These are phyloP conservation scores for Candida frijolesensis DNA, from an alignment of 1,139 yeast species.

Conservation along the genomic window DNA sequence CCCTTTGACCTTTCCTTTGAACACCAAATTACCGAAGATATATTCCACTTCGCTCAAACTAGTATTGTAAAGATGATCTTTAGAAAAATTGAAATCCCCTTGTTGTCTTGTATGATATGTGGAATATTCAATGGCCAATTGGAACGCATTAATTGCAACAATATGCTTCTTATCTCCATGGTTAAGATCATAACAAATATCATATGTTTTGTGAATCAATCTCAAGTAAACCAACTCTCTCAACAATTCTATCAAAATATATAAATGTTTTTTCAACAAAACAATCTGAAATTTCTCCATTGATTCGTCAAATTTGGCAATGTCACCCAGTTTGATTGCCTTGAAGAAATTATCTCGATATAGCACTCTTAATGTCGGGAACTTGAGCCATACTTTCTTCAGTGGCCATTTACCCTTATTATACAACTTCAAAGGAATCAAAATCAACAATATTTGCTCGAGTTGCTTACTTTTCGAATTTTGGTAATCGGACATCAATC, in stretches of 20 bases:
- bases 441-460: constrained; percentile 47
- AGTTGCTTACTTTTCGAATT: constrained; percentile 25
- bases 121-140: constrained; percentile 48
- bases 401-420: constrained; percentile 46
- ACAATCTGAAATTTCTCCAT: constrained; percentile 48
- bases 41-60: constrained; percentile 67
- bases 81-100: constrained; percentile 10
- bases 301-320: constrained; percentile 47
- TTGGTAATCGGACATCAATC: constrained; percentile 23
- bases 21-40: constrained; percentile 66
- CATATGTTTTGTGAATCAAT: constrained; percentile 52
- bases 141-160: constrained; percentile 50
- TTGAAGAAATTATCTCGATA: constrained; percentile 51
- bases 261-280: constrained; percentile 62
- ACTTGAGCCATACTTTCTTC: constrained; percentile 40
- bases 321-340: constrained; percentile 58
- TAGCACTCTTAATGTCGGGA: constrained; percentile 43
- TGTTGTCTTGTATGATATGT: constrained; percentile 17
- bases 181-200: constrained; percentile 27
- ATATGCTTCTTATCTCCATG: constrained; percentile 38
- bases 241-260: constrained; percentile 60
- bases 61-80: constrained; percentile 15
- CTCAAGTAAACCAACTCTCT: constrained; percentile 54
- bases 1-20: constrained; percentile 69
- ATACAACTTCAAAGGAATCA: constrained; percentile 58